Percentiles rank a stretch among this genome's conserved stretches.
Evolutionary conservation across 139 green algal genomes (phyloP).

Genomic region (Coelastrella sp.): DNA sequence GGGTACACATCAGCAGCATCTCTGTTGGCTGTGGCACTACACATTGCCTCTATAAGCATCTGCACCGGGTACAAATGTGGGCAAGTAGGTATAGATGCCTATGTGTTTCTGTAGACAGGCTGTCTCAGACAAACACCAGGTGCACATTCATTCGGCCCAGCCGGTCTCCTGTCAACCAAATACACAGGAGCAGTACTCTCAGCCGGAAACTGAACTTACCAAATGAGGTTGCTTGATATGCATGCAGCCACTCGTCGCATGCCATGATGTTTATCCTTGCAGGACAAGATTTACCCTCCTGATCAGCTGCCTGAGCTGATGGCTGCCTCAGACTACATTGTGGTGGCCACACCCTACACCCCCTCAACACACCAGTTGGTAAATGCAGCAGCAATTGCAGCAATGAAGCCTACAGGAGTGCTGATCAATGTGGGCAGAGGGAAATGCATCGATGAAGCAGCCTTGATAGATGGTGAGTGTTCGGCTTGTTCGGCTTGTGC

Average conservation of each 20-base stretch:
- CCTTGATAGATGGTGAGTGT: conserved; percentile 72
- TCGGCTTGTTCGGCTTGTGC: background rate
- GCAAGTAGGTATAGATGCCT: too few species aligned
- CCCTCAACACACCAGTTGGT: conserved; percentile 74
- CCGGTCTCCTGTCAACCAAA: too few species aligned
- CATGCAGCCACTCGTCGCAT: background rate
- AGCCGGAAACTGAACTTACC: too few species aligned
- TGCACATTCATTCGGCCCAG: too few species aligned
- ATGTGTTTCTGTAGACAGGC: too few species aligned
- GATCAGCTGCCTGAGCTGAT: conserved; percentile 73
- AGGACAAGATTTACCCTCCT: conserved; percentile 73
- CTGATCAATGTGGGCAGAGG: conserved; percentile 90
- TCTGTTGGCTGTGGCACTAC: too few species aligned
- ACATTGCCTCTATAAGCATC: too few species aligned
- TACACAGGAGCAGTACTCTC: too few species aligned
- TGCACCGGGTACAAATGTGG: too few species aligned
- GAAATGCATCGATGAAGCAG: conserved; percentile 83
- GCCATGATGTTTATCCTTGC: background rate
- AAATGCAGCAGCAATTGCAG: conserved; percentile 62
- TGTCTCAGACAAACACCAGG: too few species aligned
- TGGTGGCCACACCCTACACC: conserved; percentile 79
- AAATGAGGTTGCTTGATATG: too few species aligned
- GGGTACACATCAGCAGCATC: too few species aligned
- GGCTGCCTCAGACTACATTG: conserved; percentile 80
- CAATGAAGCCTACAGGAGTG: conserved; percentile 79